These are phyloP conservation scores for Dittrichia graveolens DNA, from an alignment of 129 eudicot genomes.

Conservation along the genomic window DNA sequence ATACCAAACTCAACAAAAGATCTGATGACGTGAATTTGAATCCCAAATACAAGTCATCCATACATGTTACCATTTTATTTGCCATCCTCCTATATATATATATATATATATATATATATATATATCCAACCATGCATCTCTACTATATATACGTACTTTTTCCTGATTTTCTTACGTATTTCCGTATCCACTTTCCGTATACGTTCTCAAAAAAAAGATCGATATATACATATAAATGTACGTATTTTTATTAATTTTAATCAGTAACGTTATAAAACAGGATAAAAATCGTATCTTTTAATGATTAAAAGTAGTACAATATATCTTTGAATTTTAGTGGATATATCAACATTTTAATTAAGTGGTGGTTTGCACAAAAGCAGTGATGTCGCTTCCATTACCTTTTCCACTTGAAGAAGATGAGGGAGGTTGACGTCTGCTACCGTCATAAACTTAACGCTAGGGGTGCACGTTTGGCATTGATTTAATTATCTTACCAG, in stretches of 20 bases:
- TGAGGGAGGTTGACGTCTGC: not conserved
- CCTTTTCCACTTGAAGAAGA: not conserved
- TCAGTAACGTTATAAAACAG: not conserved
- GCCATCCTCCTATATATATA: too few relatives aligned
- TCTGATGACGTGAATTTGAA: conserved; percentile 24
- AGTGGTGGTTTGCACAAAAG: not conserved
- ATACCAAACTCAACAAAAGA: conserved; percentile 26
- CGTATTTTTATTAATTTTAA: not conserved
- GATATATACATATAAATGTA: not conserved
- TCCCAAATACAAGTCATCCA: conserved; percentile 6
- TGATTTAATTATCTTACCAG: not conserved
- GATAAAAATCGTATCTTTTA: not conserved
- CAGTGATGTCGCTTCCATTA: conserved; percentile 9
- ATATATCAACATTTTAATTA: too few relatives aligned
- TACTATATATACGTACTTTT: not conserved
- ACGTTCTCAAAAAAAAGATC: not conserved
- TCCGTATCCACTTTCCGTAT: not conserved
- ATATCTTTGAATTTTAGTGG: not conserved
- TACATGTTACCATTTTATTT: conserved; percentile 4
- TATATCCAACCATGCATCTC: conserved; percentile 4
- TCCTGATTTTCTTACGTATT: not conserved
- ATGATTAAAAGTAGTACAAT: not conserved
- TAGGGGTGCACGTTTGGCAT: not conserved
- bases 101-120: too few relatives aligned
- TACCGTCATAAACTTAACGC: not conserved